Percentiles rank a stretch among this genome's conserved stretches.
Conservation (phyloP, 257 asterid genomes). For the Plantago ovata region DNA sequence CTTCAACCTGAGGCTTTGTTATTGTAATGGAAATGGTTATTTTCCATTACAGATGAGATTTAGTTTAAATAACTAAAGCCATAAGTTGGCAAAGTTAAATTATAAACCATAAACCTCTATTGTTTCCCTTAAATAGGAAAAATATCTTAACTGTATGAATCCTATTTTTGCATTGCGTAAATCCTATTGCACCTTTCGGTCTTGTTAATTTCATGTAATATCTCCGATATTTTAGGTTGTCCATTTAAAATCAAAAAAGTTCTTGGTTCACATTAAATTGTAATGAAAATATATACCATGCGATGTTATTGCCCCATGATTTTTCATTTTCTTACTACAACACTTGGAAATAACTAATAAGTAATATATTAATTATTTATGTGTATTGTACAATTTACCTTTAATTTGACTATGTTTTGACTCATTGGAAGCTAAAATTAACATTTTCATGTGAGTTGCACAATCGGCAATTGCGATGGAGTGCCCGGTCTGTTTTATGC, state of each 20-base stretch:
- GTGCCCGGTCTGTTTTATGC: no score
- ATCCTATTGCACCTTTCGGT: neutral
- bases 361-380: no score
- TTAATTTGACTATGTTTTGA: no score
- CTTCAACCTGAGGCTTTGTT: conserved; percentile 26
- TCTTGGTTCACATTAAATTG: neutral
- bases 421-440: no score
- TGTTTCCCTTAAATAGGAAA: conserved; percentile 25
- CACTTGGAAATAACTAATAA: no score
- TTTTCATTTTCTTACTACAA: no score
- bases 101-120: conserved; percentile 19
- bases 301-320: no score
- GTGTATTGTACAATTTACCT: no score
- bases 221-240: neutral
- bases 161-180: neutral
- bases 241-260: neutral
- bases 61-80: conserved; percentile 13
- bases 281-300: no score
- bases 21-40: conserved; percentile 1
- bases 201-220: neutral
- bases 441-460: no score
- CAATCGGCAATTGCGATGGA: no score
- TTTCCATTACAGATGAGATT: conserved; percentile 14
- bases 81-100: conserved; percentile 12
- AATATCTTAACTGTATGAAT: neutral